Conservation (phyloP, 2,329 filamentous ascomycete genomes). For the Penicillium freii region DNA sequence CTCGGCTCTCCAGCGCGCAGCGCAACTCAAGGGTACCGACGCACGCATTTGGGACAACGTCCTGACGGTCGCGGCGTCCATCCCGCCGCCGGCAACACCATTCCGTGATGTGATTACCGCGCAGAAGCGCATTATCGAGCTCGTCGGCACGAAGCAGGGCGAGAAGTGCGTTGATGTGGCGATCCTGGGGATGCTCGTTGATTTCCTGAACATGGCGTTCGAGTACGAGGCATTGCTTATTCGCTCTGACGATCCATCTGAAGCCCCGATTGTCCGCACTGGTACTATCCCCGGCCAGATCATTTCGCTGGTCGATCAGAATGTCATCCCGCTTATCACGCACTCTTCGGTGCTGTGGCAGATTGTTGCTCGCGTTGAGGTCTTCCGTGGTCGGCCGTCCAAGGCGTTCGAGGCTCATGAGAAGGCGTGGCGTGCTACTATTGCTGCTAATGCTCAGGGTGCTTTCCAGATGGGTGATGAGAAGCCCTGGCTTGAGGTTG, state of each 20-base stretch:
- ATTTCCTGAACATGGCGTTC: conserved; percentile 61
- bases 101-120: conserved; percentile 74
- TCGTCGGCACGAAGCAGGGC: conserved; percentile 63
- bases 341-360: conserved; percentile 73
- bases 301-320: conserved; percentile 69
- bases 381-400: conserved; percentile 68
- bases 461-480: conserved; percentile 55
- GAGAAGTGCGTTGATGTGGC: conserved; percentile 76
- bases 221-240: conserved; percentile 39
- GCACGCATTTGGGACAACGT: conserved; percentile 97
- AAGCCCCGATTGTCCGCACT: conserved; percentile 44
- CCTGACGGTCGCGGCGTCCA: conserved; percentile 76
- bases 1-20: conserved; percentile 81
- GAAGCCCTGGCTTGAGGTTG: conserved; percentile 68
- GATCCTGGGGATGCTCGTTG: conserved; percentile 69
- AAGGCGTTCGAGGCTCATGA: conserved; percentile 81
- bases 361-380: conserved; percentile 67
- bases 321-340: conserved; percentile 81
- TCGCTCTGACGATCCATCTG: conserved; percentile 36
- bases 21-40: conserved; percentile 77
- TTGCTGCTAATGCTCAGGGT: conserved; percentile 47
- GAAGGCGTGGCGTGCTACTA: conserved; percentile 77
- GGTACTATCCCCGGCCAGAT: conserved; percentile 55
- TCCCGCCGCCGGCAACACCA: conserved; percentile 64
- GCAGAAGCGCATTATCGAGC: conserved; percentile 69